phyloP scores from a whole-genome alignment of 176 grass and related monocot genomes.

The Hsuehochloa calcarea region DNA sequence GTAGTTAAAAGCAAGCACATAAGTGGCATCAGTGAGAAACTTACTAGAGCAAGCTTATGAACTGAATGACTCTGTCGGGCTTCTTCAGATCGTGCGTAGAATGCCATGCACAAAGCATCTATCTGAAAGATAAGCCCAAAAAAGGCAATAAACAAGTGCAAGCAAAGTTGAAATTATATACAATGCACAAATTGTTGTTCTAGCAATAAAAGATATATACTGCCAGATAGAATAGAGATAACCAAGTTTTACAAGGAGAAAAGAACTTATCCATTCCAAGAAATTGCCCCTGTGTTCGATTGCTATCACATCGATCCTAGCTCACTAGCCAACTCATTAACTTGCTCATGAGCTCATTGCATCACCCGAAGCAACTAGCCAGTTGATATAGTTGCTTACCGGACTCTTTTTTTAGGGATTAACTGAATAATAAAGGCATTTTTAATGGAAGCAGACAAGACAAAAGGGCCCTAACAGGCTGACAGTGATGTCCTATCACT shows the following conservation, averaged over 20 bases:
- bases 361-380: neutral
- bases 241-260: neutral
- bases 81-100: slow-evolving; percentile 97
- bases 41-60: slow-evolving; percentile 93
- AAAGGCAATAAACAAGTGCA: slow-evolving; percentile 21
- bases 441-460: neutral
- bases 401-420: neutral
- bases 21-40: slow-evolving; percentile 22
- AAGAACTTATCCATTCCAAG: neutral
- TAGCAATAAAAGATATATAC: slow-evolving; percentile 2
- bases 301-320: neutral
- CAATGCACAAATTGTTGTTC: neutral
- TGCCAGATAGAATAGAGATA: neutral
- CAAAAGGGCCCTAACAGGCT: neutral
- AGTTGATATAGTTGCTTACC: neutral
- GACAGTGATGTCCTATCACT: neutral
- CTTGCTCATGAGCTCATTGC: neutral
- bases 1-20: slow-evolving; percentile 6
- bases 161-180: slow-evolving; percentile 22
- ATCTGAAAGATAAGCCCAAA: slow-evolving; percentile 57
- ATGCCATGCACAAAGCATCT: slow-evolving; percentile 96
- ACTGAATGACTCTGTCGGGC: slow-evolving; percentile 90
- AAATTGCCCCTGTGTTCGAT: neutral
- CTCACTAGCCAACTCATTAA: neutral
- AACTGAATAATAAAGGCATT: neutral